These are phyloP conservation scores for Knufia petricola DNA, from an alignment of 2,329 filamentous ascomycete genomes.

Conservation along the genomic window DNA sequence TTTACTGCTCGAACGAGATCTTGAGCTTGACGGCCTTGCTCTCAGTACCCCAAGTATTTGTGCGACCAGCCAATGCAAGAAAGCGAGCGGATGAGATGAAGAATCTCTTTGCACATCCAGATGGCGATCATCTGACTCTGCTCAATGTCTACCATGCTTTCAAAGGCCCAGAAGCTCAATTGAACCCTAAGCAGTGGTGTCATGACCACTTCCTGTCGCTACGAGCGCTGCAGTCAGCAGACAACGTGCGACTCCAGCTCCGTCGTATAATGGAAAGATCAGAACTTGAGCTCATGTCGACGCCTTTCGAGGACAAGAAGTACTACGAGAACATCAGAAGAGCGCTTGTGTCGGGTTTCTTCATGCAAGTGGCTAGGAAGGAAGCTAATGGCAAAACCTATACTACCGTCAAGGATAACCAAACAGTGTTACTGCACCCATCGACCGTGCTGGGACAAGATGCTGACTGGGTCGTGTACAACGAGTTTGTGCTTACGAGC, in stretches of 20 bases:
- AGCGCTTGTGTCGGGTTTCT: slow-evolving; percentile 87
- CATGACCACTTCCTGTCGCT: slow-evolving; percentile 91
- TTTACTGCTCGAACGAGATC: slow-evolving; percentile 98
- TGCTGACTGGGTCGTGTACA: slow-evolving; percentile 94
- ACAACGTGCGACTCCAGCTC: slow-evolving; percentile 85
- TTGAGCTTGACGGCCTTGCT: slow-evolving; percentile 88
- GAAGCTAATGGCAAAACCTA: slow-evolving; percentile 84
- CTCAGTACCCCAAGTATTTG: slow-evolving; percentile 88
- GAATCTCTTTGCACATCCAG: slow-evolving; percentile 77
- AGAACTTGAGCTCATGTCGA: slow-evolving; percentile 75
- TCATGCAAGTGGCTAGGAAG: slow-evolving; percentile 98
- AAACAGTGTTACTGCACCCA: slow-evolving; percentile 85
- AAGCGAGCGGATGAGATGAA: slow-evolving; percentile 98
- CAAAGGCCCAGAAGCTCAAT: slow-evolving; percentile 62
- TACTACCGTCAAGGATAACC: slow-evolving; percentile 91
- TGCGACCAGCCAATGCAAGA: slow-evolving; percentile 72
- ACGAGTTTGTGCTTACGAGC: slow-evolving; percentile 93
- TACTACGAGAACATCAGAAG: slow-evolving; percentile 97
- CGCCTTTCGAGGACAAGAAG: slow-evolving; percentile 85
- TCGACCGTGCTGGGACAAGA: slow-evolving; percentile 82
- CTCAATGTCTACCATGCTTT: slow-evolving; percentile 98
- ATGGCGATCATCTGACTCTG: slow-evolving; percentile 91
- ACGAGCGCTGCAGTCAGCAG: slow-evolving; percentile 79
- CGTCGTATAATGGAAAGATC: slow-evolving; percentile 95
- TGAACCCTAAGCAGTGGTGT: slow-evolving; percentile 81